These are phyloP conservation scores for Agapanthus africanus DNA, from an alignment of 106 monocot genomes.

Conservation along the genomic window DNA sequence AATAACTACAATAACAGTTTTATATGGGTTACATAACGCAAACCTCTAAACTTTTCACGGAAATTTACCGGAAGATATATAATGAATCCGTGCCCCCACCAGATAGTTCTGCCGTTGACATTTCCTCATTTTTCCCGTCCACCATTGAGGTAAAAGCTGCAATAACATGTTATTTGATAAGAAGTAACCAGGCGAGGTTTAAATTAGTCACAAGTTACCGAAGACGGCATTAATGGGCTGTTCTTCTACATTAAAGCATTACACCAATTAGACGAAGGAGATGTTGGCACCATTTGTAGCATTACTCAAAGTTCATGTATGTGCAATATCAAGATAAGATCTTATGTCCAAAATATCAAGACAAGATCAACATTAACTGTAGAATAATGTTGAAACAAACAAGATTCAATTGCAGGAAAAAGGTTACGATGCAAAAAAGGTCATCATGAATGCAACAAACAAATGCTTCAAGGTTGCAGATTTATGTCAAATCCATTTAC, in stretches of 20 bases:
- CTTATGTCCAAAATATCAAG: too few species aligned
- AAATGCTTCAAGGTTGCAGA: too few species aligned
- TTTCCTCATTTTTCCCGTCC: conserved; percentile 91
- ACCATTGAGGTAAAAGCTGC: conserved; percentile 89
- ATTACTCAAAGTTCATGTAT: too few species aligned
- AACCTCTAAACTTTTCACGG: conserved; percentile 96
- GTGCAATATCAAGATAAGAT: not conserved
- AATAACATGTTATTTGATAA: too few species aligned
- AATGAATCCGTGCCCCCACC: conserved; percentile 98
- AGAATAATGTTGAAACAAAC: not conserved
- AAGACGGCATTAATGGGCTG: too few species aligned
- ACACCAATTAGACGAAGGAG: too few species aligned
- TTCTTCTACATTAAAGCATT: too few species aligned
- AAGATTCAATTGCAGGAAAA: not conserved
- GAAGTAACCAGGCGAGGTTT: not conserved
- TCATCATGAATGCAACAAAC: not conserved
- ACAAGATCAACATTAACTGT: not conserved
- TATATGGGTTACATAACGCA: not conserved
- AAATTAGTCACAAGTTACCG: not conserved
- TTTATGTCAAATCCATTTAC: too few species aligned
- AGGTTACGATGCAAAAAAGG: not conserved
- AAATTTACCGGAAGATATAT: conserved; percentile 97
- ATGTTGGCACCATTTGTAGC: not conserved
- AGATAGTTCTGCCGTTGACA: conserved; percentile 80
- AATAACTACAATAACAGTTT: not conserved